Base-by-base conservation (phyloP, 139 green algal genomes). In the Diplosphaera chodatii region DNA sequence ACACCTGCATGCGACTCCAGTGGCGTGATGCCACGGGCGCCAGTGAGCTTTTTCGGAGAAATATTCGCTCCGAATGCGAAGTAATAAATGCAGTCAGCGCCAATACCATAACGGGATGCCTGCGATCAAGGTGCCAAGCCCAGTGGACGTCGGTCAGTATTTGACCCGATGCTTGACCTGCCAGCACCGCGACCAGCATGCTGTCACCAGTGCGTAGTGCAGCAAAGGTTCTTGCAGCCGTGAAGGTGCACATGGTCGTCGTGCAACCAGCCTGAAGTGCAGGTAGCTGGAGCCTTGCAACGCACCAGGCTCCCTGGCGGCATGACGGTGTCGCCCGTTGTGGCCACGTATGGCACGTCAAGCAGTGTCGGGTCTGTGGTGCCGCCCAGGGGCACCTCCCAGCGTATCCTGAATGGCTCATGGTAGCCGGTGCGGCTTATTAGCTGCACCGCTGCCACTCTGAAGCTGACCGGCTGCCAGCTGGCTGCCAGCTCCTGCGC, bases 21-120 rank as follows among this genome's bases (percentile, higher is more conserved):
- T 0, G 84, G 82, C 3, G 37, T 73, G 27, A 88, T 66, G 32
- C 80, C 74, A 0, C 82, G 40, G 5, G 23, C 63, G 40, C 56
- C 56, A 4, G 67, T 70, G 25, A 88, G 70, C 74, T 90, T 90
- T 25, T 64, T 29, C 4, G 77, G 68, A 22, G 29, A 75, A 63
- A 90, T 84, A 79, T 90, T 90, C 4, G 80, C 84, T 1, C 86
- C 86, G 48, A 81, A 91, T 2, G 82, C 78, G 75, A 91, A 89
- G 56, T 82, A 81, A 84, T 84, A 89, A 13, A 87, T 64, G 22
- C 71, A 76, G 64, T 20, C 28, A 21, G 63, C 63, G 8, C 33
- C 67, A 25, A 68, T 67, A 23, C 32, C 67, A 56, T 56, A 70
- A 13, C 55, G 4, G 31, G 31, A 31, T 33, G 20, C 69, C 69